phyloP scores from a whole-genome alignment of 1,139 yeast genomes.

The Eremothecium cymbalariae region DNA sequence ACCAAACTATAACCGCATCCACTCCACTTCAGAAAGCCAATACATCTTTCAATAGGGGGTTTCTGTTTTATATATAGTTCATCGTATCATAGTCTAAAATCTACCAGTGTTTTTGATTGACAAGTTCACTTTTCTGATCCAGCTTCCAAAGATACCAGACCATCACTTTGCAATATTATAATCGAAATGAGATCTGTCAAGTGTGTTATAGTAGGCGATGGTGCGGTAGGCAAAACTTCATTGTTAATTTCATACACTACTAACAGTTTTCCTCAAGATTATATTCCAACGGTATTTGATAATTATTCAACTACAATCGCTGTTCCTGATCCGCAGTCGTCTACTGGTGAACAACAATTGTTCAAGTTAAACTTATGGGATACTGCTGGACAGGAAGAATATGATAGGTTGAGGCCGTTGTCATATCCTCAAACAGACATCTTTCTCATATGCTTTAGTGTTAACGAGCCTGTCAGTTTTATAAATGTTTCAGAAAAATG shows the following conservation, averaged over 20 bases:
- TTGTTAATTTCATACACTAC: conserved; percentile 84
- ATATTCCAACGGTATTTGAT: conserved; percentile 89
- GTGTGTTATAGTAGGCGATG: conserved; percentile 95
- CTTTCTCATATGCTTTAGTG: conserved; percentile 78
- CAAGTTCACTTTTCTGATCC: not conserved
- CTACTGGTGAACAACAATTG: conserved; percentile 52
- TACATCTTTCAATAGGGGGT: too few relatives aligned
- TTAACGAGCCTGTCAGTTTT: conserved; percentile 74
- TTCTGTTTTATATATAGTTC: too few relatives aligned
- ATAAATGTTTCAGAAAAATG: conserved; percentile 68
- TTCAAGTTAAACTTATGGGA: conserved; percentile 88
- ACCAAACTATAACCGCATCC: too few relatives aligned
- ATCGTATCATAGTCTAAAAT: too few relatives aligned
- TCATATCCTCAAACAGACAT: conserved; percentile 92
- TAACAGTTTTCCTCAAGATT: conserved; percentile 89
- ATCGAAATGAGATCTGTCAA: conserved; percentile 76
- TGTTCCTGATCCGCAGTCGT: conserved; percentile 41
- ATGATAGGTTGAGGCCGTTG: conserved; percentile 82
- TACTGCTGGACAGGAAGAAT: conserved; percentile 96
- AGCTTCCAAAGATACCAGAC: not conserved
- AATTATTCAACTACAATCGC: conserved; percentile 83
- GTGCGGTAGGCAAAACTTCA: conserved; percentile 93
- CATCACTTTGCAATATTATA: not conserved
- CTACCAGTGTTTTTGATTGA: not conserved
- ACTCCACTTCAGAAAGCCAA: too few relatives aligned